These are phyloP conservation scores for Globisporangium okanoganense DNA, from an alignment of 352 stramenopile genomes.

Conservation along the genomic window DNA sequence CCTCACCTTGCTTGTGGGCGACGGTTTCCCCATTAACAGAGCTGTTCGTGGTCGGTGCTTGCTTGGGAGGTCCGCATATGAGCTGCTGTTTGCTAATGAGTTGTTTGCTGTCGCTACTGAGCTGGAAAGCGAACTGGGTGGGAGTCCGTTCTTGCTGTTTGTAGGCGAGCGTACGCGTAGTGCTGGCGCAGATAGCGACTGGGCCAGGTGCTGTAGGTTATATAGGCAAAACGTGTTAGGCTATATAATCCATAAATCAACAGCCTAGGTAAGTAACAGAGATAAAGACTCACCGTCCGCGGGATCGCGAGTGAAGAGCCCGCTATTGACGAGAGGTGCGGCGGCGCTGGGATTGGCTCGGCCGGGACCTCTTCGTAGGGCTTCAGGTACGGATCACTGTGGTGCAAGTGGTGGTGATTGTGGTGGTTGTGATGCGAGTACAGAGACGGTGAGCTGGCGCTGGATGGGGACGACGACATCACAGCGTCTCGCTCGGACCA, in stretches of 20 bases:
- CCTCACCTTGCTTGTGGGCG: not conserved
- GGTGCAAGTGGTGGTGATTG: conserved; percentile 6
- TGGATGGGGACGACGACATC: not conserved
- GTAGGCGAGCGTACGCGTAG: conserved; percentile 32
- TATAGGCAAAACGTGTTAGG: not conserved
- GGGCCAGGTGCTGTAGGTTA: conserved; percentile 25
- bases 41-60: conserved; percentile 9
- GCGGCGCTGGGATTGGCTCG: conserved; percentile 31
- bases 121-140: not conserved
- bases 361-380: conserved; percentile 37
- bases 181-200: conserved; percentile 33
- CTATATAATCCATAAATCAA: not conserved
- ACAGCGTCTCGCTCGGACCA: conserved; percentile 13
- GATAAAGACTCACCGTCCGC: conserved; percentile 25
- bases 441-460: conserved; percentile 15
- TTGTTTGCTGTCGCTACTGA: not conserved
- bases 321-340: conserved; percentile 32
- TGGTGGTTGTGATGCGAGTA: conserved; percentile 11
- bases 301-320: conserved; percentile 31
- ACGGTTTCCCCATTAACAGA: not conserved
- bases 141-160: conserved; percentile 6
- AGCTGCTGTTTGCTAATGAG: not conserved
- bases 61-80: not conserved
- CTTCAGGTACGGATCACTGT: conserved; percentile 8
- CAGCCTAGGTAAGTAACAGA: not conserved